Evolutionary conservation across 1,284 basidiomycete genomes (phyloP).

Genomic region (Malassezia sympodialis): DNA sequence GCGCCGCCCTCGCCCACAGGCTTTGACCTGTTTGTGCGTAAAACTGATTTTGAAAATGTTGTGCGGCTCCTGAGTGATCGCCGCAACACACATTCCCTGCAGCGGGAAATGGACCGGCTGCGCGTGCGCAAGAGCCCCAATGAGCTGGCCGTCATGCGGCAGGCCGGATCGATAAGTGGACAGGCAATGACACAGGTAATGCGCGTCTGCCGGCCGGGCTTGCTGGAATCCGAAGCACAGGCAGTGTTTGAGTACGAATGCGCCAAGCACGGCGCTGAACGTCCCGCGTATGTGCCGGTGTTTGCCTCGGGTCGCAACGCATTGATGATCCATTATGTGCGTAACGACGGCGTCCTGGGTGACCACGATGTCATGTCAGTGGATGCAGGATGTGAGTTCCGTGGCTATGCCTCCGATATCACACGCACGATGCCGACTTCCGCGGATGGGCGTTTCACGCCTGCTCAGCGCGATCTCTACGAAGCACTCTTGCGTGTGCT

Average conservation of each 20-base stretch:
- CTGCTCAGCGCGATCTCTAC: slow-evolving; percentile 78
- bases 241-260: slow-evolving; percentile 41
- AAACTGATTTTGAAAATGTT: slow-evolving; percentile 42
- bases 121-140: slow-evolving; percentile 36
- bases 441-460: slow-evolving; percentile 55
- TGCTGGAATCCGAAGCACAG: slow-evolving; percentile 34
- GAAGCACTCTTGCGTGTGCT: slow-evolving; percentile 67
- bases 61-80: slow-evolving; percentile 36
- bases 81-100: slow-evolving; percentile 32
- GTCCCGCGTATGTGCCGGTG: slow-evolving; percentile 45
- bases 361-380: slow-evolving; percentile 37
- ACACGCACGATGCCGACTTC: slow-evolving; percentile 78
- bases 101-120: slow-evolving; percentile 31
- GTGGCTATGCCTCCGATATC: slow-evolving; percentile 91
- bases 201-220: slow-evolving; percentile 27
- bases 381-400: slow-evolving; percentile 50
- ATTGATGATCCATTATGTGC: slow-evolving; percentile 39
- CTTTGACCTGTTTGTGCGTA: slow-evolving; percentile 36
- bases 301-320: slow-evolving; percentile 39
- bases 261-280: slow-evolving; percentile 29
- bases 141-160: slow-evolving; percentile 41
- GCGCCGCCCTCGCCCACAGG: slow-evolving; percentile 31
- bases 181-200: slow-evolving; percentile 42
- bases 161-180: slow-evolving; percentile 33
- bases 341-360: slow-evolving; percentile 32